Base-by-base conservation (phyloP, 805 yeast species). In the Lipomyces sp. region DNA sequence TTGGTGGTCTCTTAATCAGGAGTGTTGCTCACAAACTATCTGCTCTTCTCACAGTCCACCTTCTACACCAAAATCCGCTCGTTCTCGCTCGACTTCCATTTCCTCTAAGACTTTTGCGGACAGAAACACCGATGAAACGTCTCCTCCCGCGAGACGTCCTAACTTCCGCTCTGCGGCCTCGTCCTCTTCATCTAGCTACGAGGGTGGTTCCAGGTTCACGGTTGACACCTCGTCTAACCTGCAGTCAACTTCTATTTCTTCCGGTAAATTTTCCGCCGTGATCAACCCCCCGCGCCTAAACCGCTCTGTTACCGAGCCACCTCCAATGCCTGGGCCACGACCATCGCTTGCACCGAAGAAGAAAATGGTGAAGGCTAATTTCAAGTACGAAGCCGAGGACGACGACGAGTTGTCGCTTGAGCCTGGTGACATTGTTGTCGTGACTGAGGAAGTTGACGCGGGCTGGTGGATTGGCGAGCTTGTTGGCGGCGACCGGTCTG, bases 391-490 rank as follows among this genome's bases (percentile, higher is more conserved):
- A 13, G 61, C 58, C 21, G 61, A 58, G 37, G 54, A 49, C 24
- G 61, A 48, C 16, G 59, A 59, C 31, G 62, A 59, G 42, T 47
- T 60, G 14, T 39, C 57, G 1, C 45, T 60, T 29, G 58, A 51
- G 33, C 51, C 53, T 7, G 62, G 62, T 26, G 63, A 57, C 43
- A 29, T 51, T 13, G 51, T 60, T 22, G 36, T 37, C 18, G 63
- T 59, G 28, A 51, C 49, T 14, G 55, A 53, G 21, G 58, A 57
- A 40, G 28, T 57, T 24, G 57, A 57, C 42, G 45, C 58, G 16
- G 61, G 60, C 39, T 57, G 61, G 61, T 57, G 57, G 55, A 49
- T 58, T 24, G 61, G 61, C 19, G 61, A 57, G 32, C 47, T 50
- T 14, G 47, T 38, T 21, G 51, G 51, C 28, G 38, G 47, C 34